phyloP scores from a whole-genome alignment of 1,139 yeast genomes.

The Nakaseomyces sp. region DNA sequence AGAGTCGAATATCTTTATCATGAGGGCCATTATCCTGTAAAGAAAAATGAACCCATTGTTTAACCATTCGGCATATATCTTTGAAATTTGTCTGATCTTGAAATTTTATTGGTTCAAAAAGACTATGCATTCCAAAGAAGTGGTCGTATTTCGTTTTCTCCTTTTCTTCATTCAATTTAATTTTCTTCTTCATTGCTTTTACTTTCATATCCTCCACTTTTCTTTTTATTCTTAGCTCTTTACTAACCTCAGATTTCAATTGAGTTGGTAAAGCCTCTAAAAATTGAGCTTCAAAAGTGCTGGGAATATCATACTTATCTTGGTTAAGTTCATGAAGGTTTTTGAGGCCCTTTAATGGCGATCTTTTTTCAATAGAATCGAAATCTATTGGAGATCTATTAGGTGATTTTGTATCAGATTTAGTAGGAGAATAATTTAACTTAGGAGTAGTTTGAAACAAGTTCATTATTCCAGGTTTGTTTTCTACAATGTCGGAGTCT shows the following conservation, averaged over 20 bases:
- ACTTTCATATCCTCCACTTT: slow-evolving; percentile 30
- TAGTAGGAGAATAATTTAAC: neutral
- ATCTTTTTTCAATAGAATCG: slow-evolving; percentile 1
- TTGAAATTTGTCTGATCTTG: slow-evolving; percentile 31
- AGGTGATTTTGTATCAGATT: slow-evolving; percentile 5
- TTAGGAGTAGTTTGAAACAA: slow-evolving; percentile 2
- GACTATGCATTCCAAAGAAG: slow-evolving; percentile 23
- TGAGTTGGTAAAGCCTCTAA: slow-evolving; percentile 26
- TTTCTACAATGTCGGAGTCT: slow-evolving; percentile 12
- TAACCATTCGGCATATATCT: slow-evolving; percentile 35
- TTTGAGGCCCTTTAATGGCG: neutral
- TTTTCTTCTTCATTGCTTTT: slow-evolving; percentile 17
- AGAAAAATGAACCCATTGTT: slow-evolving; percentile 44
- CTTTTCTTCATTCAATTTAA: slow-evolving; percentile 31
- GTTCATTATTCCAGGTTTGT: slow-evolving; percentile 10
- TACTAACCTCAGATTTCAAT: slow-evolving; percentile 26
- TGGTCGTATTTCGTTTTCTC: slow-evolving; percentile 12
- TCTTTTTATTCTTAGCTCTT: slow-evolving; percentile 29
- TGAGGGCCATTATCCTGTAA: slow-evolving; percentile 47
- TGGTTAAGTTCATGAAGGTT: neutral
- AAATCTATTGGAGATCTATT: slow-evolving; percentile 3
- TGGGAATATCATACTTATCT: slow-evolving; percentile 8
- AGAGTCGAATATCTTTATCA: slow-evolving; percentile 42
- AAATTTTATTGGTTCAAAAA: slow-evolving; percentile 33
- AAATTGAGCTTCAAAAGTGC: slow-evolving; percentile 21